Evolutionary conservation across 805 yeast genomes (phyloP), one percentile per base, ranked within the genome.

Genomic region (Lachancea meyersii): DNA sequence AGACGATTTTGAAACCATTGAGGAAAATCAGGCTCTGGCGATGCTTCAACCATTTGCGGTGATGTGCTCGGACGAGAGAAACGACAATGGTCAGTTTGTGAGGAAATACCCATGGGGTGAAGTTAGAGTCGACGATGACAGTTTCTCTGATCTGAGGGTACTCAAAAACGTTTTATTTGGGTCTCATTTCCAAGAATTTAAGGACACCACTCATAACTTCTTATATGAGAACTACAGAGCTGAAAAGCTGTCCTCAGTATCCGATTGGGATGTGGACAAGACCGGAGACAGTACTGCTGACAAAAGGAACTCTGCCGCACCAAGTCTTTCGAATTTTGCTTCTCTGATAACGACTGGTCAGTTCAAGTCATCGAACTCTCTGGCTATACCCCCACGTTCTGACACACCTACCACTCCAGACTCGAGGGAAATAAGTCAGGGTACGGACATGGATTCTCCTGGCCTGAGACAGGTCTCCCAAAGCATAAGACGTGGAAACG

Each of bases 141-240:
- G 65, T 21, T 65, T 68, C 46, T 73, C 79, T 31, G 84, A 80
- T 53, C 72, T 79, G 55, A 59, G 71, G 5, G 60, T 75, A 14
- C 67, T 86, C 54, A 79, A 82, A 49, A 74, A 81, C 37, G 91
- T 84, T 2, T 60, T 86, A 31, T 76, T 86, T 56, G 94, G 94
- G 5, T 76, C 89, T n/a, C 95, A 86, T 59, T 68, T 85, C 51
- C 83, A 80, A 58, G 93, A 84, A 55, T 76, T 84, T 56, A 83
- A 84, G 64, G 94, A 85, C 55, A 69, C 83, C 46, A 86, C 94
- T 22, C 87, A 82, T 53, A 85, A 79, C 52, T 71, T 79, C 63
- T 65, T 84, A 42, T 84, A 84, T 62, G 94, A 84, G 58, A 79
- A 80, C 45, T 84, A 83, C 60, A 76, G 95, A 66, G 81, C 93